Conservation (phyloP, 2,329 filamentous ascomycete genomes). For the Ophiostoma ulmi region DNA sequence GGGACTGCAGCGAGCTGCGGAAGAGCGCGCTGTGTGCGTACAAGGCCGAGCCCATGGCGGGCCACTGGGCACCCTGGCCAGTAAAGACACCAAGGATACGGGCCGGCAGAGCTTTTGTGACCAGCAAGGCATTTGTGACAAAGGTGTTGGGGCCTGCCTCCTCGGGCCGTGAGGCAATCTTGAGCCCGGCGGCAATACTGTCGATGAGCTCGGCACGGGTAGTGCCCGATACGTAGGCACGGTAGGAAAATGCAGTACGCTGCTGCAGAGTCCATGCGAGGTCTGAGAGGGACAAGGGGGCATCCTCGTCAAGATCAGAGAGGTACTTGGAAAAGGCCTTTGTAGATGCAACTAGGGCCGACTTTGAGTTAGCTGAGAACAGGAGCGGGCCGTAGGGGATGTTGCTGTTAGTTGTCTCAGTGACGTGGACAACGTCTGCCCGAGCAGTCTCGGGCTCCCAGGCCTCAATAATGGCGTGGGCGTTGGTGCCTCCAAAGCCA, state of each 20-base stretch:
- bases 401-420: constrained; percentile 18
- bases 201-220: constrained; percentile 29
- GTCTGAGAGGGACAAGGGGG: constrained; percentile 19
- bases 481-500: constrained; percentile 43
- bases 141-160: constrained; percentile 15
- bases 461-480: constrained; percentile 41
- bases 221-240: constrained; percentile 31
- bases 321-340: constrained; percentile 33
- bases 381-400: constrained; percentile 32
- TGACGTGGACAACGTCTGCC: neutral
- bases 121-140: constrained; percentile 17
- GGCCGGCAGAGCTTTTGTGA: constrained; percentile 16
- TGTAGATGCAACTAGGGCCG: constrained; percentile 33
- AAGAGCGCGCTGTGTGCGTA: constrained; percentile 19
- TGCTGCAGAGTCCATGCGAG: constrained; percentile 36
- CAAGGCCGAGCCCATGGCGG: constrained; percentile 35
- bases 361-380: constrained; percentile 37
- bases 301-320: constrained; percentile 4
- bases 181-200: constrained; percentile 31
- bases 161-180: neutral
- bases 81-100: constrained; percentile 24
- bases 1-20: constrained; percentile 16
- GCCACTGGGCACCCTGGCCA: constrained; percentile 27
- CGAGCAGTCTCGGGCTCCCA: constrained; percentile 29
- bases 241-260: constrained; percentile 34